Conservation (phyloP, 1,284 basidiomycete genomes). For the Volvariella volvacea region DNA sequence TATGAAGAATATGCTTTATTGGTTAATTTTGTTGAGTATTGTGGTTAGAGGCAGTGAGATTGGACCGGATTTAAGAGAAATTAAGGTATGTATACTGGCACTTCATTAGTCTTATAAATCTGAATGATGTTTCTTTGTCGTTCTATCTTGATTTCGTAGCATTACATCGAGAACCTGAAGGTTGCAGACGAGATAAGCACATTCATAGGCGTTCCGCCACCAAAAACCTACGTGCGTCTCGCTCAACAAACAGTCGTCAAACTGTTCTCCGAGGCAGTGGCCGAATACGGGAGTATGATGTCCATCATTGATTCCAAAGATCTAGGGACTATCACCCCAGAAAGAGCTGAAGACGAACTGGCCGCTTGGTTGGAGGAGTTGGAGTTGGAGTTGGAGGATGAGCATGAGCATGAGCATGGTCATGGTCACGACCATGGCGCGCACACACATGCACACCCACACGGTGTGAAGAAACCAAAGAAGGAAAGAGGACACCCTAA, state of each 20-base stretch:
- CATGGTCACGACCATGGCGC: no score
- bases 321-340: slow-evolving; percentile 1
- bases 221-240: slow-evolving; percentile 9
- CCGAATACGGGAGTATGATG: slow-evolving; percentile 10
- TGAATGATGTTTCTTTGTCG: no score
- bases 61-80: slow-evolving; percentile 37
- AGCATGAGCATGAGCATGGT: no score
- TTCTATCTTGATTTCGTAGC: not conserved
- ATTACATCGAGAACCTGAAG: not conserved
- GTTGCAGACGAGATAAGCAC: slow-evolving; percentile 8
- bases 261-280: slow-evolving; percentile 9
- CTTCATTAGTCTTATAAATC: no score
- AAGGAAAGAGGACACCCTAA: slow-evolving; percentile 27
- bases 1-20: slow-evolving; percentile 49
- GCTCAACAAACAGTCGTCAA: slow-evolving; percentile 11
- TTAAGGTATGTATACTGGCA: slow-evolving; percentile 31
- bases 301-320: slow-evolving; percentile 5
- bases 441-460: no score
- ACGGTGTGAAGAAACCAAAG: not conserved
- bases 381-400: slow-evolving; percentile 9
- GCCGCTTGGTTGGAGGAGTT: slow-evolving; percentile 12
- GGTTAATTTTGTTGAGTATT: slow-evolving; percentile 49
- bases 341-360: slow-evolving; percentile 11
- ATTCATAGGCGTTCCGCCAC: slow-evolving; percentile 6
- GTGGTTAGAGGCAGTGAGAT: slow-evolving; percentile 40